These are phyloP conservation scores for Ophiostoma novo-ulmi DNA, from an alignment of 2,329 filamentous ascomycete genomes.

Conservation along the genomic window DNA sequence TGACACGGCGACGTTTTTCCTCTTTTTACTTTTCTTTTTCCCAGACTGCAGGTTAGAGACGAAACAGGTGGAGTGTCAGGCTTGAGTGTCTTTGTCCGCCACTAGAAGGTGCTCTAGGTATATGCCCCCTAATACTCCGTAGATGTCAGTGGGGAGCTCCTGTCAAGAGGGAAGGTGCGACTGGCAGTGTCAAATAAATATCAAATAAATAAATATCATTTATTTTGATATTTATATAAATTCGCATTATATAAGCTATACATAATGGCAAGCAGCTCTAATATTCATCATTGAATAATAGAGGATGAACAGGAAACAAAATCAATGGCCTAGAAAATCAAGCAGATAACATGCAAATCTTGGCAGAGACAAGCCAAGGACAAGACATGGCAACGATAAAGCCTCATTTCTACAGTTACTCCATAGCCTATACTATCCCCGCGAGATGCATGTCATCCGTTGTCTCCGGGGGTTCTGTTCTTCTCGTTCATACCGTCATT, in stretches of 20 bases:
- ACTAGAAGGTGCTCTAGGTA: no score
- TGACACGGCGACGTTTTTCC: neutral
- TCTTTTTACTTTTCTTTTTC: neutral
- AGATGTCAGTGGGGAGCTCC: neutral
- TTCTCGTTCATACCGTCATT: no score
- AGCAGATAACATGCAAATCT: no score
- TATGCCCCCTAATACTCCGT: neutral
- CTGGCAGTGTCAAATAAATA: neutral
- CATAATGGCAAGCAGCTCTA: neutral
- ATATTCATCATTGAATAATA: neutral
- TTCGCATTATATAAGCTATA: neutral
- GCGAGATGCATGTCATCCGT: no score
- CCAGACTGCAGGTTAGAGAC: neutral
- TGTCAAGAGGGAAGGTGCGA: neutral
- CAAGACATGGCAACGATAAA: no score
- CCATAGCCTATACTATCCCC: no score
- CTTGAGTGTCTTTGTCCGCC: neutral
- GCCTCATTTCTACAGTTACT: no score
- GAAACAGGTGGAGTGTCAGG: conserved; percentile 1
- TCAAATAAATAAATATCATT: neutral
- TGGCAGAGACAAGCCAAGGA: no score
- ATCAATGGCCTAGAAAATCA: no score
- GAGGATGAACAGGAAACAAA: no score
- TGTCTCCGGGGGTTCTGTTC: no score
- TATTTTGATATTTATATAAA: neutral